Conservation (phyloP, 2,329 filamentous ascomycete species). For the Paecilomyces sp. region DNA sequence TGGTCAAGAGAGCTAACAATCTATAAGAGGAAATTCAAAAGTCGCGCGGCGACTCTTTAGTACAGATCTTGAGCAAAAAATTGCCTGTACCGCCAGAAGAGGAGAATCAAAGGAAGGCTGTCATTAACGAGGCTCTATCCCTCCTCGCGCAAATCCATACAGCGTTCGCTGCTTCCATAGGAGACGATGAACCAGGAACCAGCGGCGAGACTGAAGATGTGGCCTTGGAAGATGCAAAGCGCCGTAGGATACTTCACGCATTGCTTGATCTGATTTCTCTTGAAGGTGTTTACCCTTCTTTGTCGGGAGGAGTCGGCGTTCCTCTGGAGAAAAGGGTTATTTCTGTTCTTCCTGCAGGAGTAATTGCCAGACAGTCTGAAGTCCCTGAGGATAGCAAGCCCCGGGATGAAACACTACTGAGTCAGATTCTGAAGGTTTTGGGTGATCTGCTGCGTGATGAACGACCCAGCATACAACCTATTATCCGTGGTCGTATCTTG, state of each 20-base stretch:
- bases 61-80: constrained; percentile 23
- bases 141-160: constrained; percentile 27
- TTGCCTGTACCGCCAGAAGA: constrained; percentile 4
- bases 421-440: constrained; percentile 20
- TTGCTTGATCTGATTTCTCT: constrained; percentile 37
- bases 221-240: constrained; percentile 33
- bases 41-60: constrained; percentile 24
- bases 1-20: constrained; percentile 19
- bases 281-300: constrained; percentile 38
- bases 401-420: constrained; percentile 23
- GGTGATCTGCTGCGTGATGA: constrained; percentile 24
- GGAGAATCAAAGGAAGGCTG: constrained; percentile 16
- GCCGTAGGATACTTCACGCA: constrained; percentile 31
- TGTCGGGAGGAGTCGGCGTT: constrained; percentile 36
- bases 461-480: constrained; percentile 28
- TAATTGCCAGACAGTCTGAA: constrained; percentile 30
- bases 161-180: constrained; percentile 19
- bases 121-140: constrained; percentile 27
- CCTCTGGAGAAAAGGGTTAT: constrained; percentile 37
- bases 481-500: constrained; percentile 32
- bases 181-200: neutral
- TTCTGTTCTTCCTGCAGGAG: constrained; percentile 34
- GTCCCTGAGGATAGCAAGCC: constrained; percentile 10
- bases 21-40: constrained; percentile 32
- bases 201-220: constrained; percentile 16